Evolutionary conservation across 2,329 filamentous ascomycete species (phyloP).

Genomic region (Pseudonectria foliicola): DNA sequence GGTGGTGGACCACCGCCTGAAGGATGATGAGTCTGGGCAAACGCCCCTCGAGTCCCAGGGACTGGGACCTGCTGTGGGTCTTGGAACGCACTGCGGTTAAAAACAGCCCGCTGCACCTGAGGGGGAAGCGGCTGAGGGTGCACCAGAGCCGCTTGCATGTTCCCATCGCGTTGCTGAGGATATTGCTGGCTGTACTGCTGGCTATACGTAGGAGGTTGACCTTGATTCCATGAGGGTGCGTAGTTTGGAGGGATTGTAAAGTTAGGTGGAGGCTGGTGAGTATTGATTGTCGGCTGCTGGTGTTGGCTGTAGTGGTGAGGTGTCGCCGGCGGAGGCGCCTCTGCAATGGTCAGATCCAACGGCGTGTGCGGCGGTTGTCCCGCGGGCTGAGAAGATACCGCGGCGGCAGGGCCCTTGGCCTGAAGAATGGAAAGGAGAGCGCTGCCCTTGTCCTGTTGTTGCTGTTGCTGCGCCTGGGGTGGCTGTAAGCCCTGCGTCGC

Average conservation of each 20-base stretch:
- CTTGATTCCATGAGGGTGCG: constrained; percentile 10
- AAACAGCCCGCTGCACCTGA: constrained; percentile 47
- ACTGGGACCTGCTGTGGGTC: constrained; percentile 14
- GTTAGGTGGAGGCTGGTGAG: constrained; percentile 24
- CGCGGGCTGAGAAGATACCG: constrained; percentile 10
- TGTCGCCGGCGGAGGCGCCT: constrained; percentile 46
- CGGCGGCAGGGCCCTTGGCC: constrained; percentile 18
- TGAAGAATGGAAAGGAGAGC: constrained; percentile 49
- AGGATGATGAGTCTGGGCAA: constrained; percentile 11
- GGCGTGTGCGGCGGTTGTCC: constrained; percentile 41
- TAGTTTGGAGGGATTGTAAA: constrained; percentile 22
- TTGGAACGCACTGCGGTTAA: constrained; percentile 31
- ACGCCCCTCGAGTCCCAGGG: constrained; percentile 4
- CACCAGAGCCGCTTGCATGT: constrained; percentile 18
- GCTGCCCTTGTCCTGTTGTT: constrained; percentile 44
- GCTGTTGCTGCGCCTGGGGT: constrained; percentile 15
- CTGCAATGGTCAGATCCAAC: constrained; percentile 44
- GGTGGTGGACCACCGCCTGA: constrained; percentile 1
- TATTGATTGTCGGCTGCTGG: constrained; percentile 27
- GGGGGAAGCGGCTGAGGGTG: constrained; percentile 47
- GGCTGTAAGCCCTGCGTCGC: constrained; percentile 42
- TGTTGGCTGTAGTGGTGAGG: constrained; percentile 48
- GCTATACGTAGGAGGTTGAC: constrained; percentile 8
- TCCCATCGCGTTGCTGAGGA: constrained; percentile 16
- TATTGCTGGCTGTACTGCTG: constrained; percentile 14